Evolutionary conservation across 2,329 filamentous ascomycete genomes (phyloP).

Genomic region (Aspergillus sp.): DNA sequence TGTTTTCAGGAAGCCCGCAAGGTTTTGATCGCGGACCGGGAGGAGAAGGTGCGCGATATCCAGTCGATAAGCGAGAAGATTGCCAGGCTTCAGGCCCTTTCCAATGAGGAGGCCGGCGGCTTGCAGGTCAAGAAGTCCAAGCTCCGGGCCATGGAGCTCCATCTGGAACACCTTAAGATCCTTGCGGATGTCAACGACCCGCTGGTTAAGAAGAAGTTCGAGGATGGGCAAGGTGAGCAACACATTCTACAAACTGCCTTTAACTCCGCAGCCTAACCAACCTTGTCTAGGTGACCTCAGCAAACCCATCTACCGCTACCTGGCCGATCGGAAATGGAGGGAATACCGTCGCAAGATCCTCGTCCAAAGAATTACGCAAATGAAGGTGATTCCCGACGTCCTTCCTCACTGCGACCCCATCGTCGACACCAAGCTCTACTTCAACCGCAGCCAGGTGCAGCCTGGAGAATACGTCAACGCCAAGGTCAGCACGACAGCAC

Average conservation of each 20-base stretch:
- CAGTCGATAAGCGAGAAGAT: constrained; percentile 68
- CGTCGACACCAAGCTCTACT: constrained; percentile 79
- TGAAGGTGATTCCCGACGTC: constrained; percentile 85
- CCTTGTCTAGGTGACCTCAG: constrained; percentile 77
- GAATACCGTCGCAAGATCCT: constrained; percentile 77
- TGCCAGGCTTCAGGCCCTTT: constrained; percentile 62
- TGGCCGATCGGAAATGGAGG: constrained; percentile 86
- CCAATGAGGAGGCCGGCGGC: constrained; percentile 62
- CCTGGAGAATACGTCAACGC: constrained; percentile 81
- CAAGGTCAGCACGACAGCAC: constrained; percentile 69
- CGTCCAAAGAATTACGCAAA: constrained; percentile 80
- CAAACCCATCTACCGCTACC: constrained; percentile 91
- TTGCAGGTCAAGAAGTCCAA: constrained; percentile 65
- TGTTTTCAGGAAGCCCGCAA: constrained; percentile 95
- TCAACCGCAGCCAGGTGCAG: constrained; percentile 68
- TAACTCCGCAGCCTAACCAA: constrained; percentile 22
- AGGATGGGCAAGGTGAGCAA: constrained; percentile 76
- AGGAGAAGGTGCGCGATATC: constrained; percentile 77
- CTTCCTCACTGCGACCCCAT: constrained; percentile 76
- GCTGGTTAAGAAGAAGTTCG: constrained; percentile 86
- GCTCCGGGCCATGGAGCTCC: constrained; percentile 68
- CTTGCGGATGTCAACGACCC: constrained; percentile 94
- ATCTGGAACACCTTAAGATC: constrained; percentile 81
- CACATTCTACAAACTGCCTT: background rate
- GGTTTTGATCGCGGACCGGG: constrained; percentile 74